Base-by-base conservation (phyloP, 306 rosid genomes). In the Quercus glauca region DNA sequence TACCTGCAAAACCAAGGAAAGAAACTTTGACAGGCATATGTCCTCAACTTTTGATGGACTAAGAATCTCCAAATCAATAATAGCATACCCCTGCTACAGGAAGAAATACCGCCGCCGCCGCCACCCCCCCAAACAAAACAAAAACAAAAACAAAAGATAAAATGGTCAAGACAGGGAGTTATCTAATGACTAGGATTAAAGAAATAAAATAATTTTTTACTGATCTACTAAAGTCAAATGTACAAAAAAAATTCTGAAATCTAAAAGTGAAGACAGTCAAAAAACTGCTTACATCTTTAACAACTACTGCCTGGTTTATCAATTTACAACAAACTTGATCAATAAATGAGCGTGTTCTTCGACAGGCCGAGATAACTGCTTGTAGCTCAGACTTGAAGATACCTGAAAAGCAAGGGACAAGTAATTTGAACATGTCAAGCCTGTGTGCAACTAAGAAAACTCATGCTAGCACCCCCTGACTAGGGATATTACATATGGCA, bases 81-180 rank as follows among this genome's bases (percentile, higher is more conserved):
- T 79, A 73, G 91, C 97, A 78, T 93, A 95, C 71, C 99, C 99
- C 68, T 89, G 83, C 98, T 95, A 91, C 92, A 81, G 76, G 78
- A 37, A 84, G 69, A 55, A 76, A 43, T 55, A 75, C 70, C 68
- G 9, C 4, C 75, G 8, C 33, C 77, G 33, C 61, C 74, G 37
- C 83, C 58, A 10, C 49, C 18, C 49, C 56, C 68, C 61, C 26
- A 17, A 29, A 71, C 25, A 11, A 14, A 25, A n/a, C 26, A 59
- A 6, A 20, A 71, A 76, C 18, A 51, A 26, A 56, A 9, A 1
- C 19, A 41, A 55, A 55, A 57, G 58, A 28, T 68, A 28, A 61
- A 41, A 64, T 70, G 74, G 49, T 77, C 67, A 71, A 51, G 56
- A 29, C 52, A 56, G 58, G 29, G 35, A 65, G 71, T 61, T 23